Base-by-base conservation (phyloP, 1,284 basidiomycete genomes). In the Hymenochaete sp. region DNA sequence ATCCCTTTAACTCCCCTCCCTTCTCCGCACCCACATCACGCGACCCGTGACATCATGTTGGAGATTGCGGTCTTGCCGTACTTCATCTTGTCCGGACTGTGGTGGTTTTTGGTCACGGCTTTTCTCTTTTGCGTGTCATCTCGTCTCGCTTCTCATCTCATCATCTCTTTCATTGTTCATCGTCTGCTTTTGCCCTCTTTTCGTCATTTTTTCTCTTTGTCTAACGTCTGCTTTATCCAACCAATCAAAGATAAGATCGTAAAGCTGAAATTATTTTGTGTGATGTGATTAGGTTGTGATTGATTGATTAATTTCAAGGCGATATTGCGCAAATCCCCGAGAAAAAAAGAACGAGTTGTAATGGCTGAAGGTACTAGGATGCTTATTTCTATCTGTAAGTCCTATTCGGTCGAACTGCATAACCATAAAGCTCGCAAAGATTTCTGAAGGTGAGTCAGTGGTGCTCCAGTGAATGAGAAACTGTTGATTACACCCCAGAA, bases 171-270 rank as follows among this genome's bases (percentile, higher is more conserved):
- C 29, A 27, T 16, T 47, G 37, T 28, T 41, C 25, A 19, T 28
- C 29, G 18, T 21, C 18, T 4, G 18, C 24, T 5, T 38, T 38
- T 21, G n/a, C n/a, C 24, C 18, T 33, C 29, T 32, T 16, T 25
- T 32, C 13, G 8, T 21, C 22, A 7, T 13, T 9, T 44, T 18
- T 28, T 27, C 21, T 16, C 41, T 40, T 46, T 46, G 45, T 40
- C 45, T 46, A 33, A 46, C 26, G 32, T 18, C 29, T 38, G 16
- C 16, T n/a, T 14, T 25, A 9, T 33, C 38, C 8, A 13, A 21
- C 21, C 38, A 47, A 47, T 42, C 16, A 47, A 47, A 45, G n/a
- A n/a, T n/a, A n/a, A n/a, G n/a, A 22, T 38, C 19, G 19, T 24
- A 38, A 21, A 11, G 9, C 33, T n/a, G n/a, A n/a, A n/a, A n/a